These are phyloP conservation scores for Cyclocybe cylindracea DNA, from an alignment of 768 basidiomycete genomes.

Conservation along the genomic window DNA sequence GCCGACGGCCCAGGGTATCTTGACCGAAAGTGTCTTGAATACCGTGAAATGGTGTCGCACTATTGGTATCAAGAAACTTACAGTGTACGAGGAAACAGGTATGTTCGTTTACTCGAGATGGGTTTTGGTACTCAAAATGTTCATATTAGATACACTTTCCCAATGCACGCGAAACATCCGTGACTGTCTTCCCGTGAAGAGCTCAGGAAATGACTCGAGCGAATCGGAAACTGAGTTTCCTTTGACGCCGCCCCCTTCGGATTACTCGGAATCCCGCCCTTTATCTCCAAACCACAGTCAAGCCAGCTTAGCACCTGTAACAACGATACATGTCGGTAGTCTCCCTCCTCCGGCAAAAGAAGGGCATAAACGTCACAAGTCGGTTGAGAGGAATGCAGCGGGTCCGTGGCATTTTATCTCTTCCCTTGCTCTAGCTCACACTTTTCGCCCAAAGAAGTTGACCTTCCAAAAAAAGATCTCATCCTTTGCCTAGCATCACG, in stretches of 20 bases:
- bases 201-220: slow-evolving; percentile 30
- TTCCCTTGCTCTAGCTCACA: too few relatives aligned
- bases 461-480: slow-evolving; percentile 25
- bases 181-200: slow-evolving; percentile 33
- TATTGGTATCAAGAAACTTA: slow-evolving; percentile 63
- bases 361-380: neutral
- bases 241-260: slow-evolving; percentile 76
- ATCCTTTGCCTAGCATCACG: slow-evolving; percentile 60
- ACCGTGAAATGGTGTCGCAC: slow-evolving; percentile 62
- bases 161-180: slow-evolving; percentile 42
- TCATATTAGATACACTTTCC: slow-evolving; percentile 38
- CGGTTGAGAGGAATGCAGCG: neutral
- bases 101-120: slow-evolving; percentile 18
- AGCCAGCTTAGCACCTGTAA: slow-evolving; percentile 16
- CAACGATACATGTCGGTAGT: slow-evolving; percentile 18
- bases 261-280: slow-evolving; percentile 65
- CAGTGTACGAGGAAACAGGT: slow-evolving; percentile 77
- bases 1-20: slow-evolving; percentile 36
- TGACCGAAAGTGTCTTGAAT: slow-evolving; percentile 55
- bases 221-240: slow-evolving; percentile 70
- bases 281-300: slow-evolving; percentile 48
- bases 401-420: too few relatives aligned
- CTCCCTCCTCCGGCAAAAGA: neutral
- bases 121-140: neutral
- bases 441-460: neutral